Evolutionary conservation across 2,329 filamentous ascomycete species (phyloP), one percentile per base, ranked within the genome.

Genomic region (Sporothrix pallida): DNA sequence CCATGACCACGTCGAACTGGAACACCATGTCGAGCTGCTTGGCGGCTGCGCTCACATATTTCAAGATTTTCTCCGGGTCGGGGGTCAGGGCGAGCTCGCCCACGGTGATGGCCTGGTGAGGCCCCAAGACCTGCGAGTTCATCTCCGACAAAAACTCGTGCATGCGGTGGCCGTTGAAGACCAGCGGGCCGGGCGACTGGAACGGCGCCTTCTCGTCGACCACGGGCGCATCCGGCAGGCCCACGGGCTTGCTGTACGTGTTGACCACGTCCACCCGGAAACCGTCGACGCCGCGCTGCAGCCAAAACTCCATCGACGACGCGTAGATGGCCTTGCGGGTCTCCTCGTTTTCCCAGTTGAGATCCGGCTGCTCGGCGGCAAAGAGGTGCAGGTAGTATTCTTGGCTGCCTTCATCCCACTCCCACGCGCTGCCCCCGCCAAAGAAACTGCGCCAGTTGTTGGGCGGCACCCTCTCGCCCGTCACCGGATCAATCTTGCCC

Each of bases 321-420:
- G 90, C 86, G 80, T 94, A 92, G 4, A 95, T 89, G 3, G 92
- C 93, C 67, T 87, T 83, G n/a, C 92, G 87, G 0, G 91, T 88
- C 9, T 87, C 88, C 0, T 86, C 84, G 74, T 91, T 92, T 78
- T 95, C 92, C 92, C 92, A 96, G 82, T 96, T 96, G n/a, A 96
- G 85, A 77, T 96, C 93, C 0, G 93, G 93, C 79, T 69, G 72
- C 74, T 77, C 72, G 23, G 70, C 87, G 6, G 91, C 89, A 80
- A 93, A 97, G 9, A 96, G 86, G 75, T 92, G 90, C 0, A 95
- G 87, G 78, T 93, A 95, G 80, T 93, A 95, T 81, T 95, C 91
- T 63, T 86, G 84, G 0, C 91, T 93, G n/a, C 82, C 79, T 76
- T 92, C 89, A 77, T 94, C 92, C 84, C 89, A 95, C 74, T 90